Conservation (phyloP, 306 rosid genomes). For the Alnus rubra region DNA sequence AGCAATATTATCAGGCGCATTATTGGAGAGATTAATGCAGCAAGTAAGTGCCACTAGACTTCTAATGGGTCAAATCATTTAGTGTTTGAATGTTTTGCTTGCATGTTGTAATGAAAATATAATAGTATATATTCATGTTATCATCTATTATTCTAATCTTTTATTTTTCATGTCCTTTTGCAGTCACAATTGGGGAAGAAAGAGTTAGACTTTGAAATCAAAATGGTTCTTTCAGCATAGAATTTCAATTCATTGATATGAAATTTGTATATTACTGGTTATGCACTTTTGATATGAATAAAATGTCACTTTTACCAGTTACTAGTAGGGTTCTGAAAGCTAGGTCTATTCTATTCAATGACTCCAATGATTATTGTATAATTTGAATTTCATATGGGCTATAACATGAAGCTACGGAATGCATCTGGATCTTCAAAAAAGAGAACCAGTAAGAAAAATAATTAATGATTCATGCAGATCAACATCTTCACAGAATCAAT, state of each 20-base stretch:
- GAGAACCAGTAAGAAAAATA: too few species aligned
- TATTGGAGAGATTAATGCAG: conserved; percentile 7
- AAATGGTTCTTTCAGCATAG: background rate
- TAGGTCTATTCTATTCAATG: too few species aligned
- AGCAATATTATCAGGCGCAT: conserved; percentile 4
- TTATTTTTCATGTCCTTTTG: background rate
- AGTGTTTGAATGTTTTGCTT: background rate
- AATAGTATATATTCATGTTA: background rate
- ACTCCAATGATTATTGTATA: too few species aligned
- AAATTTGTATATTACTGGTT: background rate
- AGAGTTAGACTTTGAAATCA: background rate
- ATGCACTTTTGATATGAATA: background rate
- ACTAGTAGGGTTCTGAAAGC: too few species aligned
- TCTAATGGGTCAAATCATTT: background rate
- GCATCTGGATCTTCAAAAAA: too few species aligned
- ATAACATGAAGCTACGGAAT: too few species aligned
- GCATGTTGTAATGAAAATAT: background rate
- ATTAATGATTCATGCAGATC: too few species aligned
- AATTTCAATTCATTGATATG: background rate
- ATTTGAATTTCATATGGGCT: too few species aligned
- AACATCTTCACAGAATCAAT: too few species aligned
- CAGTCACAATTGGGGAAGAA: background rate
- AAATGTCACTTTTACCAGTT: background rate
- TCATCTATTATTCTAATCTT: background rate
- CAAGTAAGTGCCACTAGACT: background rate